Percentiles rank a stretch among this genome's conserved stretches.
phyloP scores from a whole-genome alignment of 2,329 filamentous ascomycete genomes.

The Chrysoporthe puriensis region DNA sequence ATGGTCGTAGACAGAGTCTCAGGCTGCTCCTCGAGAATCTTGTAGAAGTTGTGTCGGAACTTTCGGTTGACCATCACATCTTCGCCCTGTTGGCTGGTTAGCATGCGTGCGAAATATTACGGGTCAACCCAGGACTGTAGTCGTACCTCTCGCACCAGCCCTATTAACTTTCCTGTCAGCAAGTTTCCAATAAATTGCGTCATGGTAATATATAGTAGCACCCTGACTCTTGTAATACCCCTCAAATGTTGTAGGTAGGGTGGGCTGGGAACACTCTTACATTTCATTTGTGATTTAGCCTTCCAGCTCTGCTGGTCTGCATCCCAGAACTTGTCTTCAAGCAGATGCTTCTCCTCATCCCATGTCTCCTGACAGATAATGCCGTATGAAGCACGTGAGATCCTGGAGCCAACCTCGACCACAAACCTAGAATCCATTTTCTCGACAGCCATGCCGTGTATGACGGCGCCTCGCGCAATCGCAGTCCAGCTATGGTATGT shows the following conservation, averaged over 20 bases:
- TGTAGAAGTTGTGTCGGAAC: constrained; percentile 5
- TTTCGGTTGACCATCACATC: background rate
- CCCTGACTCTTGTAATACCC: background rate
- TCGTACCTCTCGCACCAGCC: constrained; percentile 3
- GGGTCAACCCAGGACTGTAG: background rate
- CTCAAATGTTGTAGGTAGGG: background rate
- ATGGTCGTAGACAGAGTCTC: constrained; percentile 6
- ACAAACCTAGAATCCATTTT: constrained; percentile 1
- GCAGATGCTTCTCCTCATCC: constrained; percentile 11
- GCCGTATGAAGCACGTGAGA: constrained; percentile 30
- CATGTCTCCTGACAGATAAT: constrained; percentile 6
- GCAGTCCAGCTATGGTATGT: constrained; percentile 29
- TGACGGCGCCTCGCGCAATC: constrained; percentile 32
- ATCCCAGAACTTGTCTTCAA: constrained; percentile 16
- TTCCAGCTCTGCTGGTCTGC: background rate
- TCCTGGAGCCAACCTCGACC: constrained; percentile 19
- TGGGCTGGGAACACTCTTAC: constrained; percentile 12
- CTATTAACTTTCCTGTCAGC: background rate
- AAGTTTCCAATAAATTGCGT: background rate
- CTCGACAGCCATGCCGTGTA: constrained; percentile 18
- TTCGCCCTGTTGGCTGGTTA: constrained; percentile 10
- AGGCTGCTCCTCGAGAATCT: background rate
- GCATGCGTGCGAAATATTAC: background rate
- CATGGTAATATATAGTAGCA: background rate
- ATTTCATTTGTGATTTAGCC: constrained; percentile 29